phyloP scores from a whole-genome alignment of 2,329 filamentous ascomycete genomes.

The Knoxdaviesia capensis region DNA sequence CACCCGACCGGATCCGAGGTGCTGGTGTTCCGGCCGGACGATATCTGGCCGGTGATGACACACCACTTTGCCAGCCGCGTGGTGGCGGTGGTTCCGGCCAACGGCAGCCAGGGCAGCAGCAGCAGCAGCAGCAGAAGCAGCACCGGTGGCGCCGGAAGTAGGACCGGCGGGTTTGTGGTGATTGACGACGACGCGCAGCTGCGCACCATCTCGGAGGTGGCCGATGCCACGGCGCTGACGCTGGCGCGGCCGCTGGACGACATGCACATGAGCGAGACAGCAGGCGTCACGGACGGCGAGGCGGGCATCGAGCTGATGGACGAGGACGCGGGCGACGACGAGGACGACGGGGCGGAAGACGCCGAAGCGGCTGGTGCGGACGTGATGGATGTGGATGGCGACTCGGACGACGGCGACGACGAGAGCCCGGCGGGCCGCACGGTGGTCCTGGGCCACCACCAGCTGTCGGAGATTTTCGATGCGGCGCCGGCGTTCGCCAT shows the following conservation, averaged over 20 bases:
- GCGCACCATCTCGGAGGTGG: constrained; percentile 38
- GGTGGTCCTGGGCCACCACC: constrained; percentile 46
- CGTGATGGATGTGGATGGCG: constrained; percentile 11
- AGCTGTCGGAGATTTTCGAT: constrained; percentile 51
- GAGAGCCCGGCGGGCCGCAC: constrained; percentile 28
- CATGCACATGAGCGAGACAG: constrained; percentile 19
- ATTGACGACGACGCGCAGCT: constrained; percentile 61
- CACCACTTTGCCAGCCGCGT: constrained; percentile 36
- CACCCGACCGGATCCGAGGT: constrained; percentile 29
- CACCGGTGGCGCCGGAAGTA: constrained; percentile 23
- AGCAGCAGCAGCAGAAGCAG: too few species aligned
- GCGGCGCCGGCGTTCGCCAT: constrained; percentile 46
- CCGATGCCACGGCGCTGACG: constrained; percentile 28
- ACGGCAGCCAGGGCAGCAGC: too few species aligned
- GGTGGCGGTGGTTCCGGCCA: constrained; percentile 41
- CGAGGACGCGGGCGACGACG: constrained; percentile 20
- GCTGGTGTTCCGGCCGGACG: constrained; percentile 44
- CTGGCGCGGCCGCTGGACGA: constrained; percentile 35
- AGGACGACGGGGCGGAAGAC: constrained; percentile 13
- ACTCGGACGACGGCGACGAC: constrained; percentile 23
- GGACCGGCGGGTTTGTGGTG: constrained; percentile 45
- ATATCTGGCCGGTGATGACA: constrained; percentile 36
- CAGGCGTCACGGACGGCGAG: constrained; percentile 10
- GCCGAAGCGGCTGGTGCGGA: neutral
- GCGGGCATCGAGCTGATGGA: constrained; percentile 14